Base-by-base conservation (phyloP, 2,329 filamentous ascomycete genomes). In the Penicillium sp. region DNA sequence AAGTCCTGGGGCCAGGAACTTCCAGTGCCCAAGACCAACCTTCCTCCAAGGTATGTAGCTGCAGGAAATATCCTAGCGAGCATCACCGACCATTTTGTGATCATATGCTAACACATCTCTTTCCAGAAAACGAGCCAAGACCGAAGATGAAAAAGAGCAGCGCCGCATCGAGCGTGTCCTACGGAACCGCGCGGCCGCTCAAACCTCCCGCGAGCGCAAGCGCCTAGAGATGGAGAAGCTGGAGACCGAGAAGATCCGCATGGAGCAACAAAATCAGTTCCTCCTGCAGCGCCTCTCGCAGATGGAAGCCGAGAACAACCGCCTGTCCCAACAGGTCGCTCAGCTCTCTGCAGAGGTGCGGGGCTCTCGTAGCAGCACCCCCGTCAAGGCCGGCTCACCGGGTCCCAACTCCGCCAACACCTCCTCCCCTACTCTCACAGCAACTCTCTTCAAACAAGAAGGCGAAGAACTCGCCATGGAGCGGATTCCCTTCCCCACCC, bases 1-100 rank as follows among this genome's bases (percentile, higher is more conserved):
- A 99, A 98, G 81, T 98, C 95, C 50, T 99, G 95, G 95, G 95
- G 95, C 51, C 95, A 99, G 78, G 91, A 96, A 75, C 87, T 98
- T 41, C 95, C 95, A 18, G 91, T 96, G 73, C 95, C 95, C 44
- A 98, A 97, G 85, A 98, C 95, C 35, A 96, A 94, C 73, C 87
- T 98, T 7, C 94, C 94, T 61, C 94, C 94, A 40, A 89, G 93
- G 89, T 91, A 86, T 72, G 81, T 72, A 46, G 6, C 31, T 22
- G 22, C 31, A 31, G 24, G 6, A 27, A 6, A 27, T 2, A 31
- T 18, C n/a, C 27, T n/a, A 37, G 7, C 33, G 10, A 43, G n/a
- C 18, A 13, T 31, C 10, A 24, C 13, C 19, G 4, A 27, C 39
- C 4, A 18, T 40, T 16, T 14, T 13, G 24, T 36, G 6, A 10